These are phyloP conservation scores for Westerdykella aurantiaca DNA, from an alignment of 2,329 filamentous ascomycete genomes.

Conservation along the genomic window DNA sequence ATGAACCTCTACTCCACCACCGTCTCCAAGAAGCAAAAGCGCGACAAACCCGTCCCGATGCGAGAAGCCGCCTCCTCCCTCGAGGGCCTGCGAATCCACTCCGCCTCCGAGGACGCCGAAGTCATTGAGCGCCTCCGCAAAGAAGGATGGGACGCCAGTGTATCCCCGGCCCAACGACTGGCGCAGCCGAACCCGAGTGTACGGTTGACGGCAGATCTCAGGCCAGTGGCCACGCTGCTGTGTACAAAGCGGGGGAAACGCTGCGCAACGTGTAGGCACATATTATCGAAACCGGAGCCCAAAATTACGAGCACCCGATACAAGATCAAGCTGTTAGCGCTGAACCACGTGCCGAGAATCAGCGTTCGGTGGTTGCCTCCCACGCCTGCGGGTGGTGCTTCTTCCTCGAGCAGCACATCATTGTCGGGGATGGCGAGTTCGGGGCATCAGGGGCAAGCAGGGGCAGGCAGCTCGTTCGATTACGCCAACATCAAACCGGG, in stretches of 20 bases:
- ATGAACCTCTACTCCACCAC: conserved; percentile 76
- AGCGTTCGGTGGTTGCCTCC: conserved; percentile 55
- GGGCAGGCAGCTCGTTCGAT: conserved; percentile 34
- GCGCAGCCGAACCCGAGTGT: conserved; percentile 47
- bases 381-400: conserved; percentile 36
- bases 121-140: conserved; percentile 52
- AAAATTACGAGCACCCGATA: conserved; percentile 87
- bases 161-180: conserved; percentile 48
- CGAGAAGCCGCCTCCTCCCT: conserved; percentile 65
- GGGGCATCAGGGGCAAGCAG: conserved; percentile 2
- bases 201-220: conserved; percentile 66
- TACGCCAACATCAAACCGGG: conserved; percentile 46
- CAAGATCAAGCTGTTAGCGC: conserved; percentile 83
- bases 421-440: background rate
- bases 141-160: conserved; percentile 63
- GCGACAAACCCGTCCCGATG: conserved; percentile 66
- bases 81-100: conserved; percentile 65
- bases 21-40: conserved; percentile 50
- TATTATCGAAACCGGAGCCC: conserved; percentile 87
- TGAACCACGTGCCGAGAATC: conserved; percentile 78
- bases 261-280: conserved; percentile 87
- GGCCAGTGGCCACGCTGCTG: conserved; percentile 75
- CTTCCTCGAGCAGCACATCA: conserved; percentile 10
- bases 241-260: conserved; percentile 91
- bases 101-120: conserved; percentile 54